A percentile compares a stretch with the other conserved stretches of the same genome.
Evolutionary conservation across 139 green algal genomes (phyloP).

Genomic region (Ostreobium quekettii): DNA sequence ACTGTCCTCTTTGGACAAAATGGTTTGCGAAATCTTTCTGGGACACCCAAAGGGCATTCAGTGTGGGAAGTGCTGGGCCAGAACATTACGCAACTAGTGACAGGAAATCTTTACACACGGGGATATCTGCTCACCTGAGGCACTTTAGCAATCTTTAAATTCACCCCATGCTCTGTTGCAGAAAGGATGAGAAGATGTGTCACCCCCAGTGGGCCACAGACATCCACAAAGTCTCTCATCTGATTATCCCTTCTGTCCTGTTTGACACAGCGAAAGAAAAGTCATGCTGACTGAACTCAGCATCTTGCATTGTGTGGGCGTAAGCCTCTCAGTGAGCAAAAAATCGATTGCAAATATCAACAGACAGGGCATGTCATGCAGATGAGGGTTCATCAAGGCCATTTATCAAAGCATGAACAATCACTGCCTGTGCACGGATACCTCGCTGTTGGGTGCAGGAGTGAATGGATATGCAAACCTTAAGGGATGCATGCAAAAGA

Average conservation of each 20-base stretch:
- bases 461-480: not conserved
- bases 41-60: too few relatives aligned
- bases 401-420: not conserved
- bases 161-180: conserved; percentile 67
- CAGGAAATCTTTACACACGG: too few relatives aligned
- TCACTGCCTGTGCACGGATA: not conserved
- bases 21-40: too few relatives aligned
- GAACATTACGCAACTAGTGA: too few relatives aligned
- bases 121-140: conserved; percentile 48
- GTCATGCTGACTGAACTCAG: conserved; percentile 39
- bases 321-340: conserved; percentile 13
- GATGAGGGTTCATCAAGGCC: not conserved
- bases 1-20: too few relatives aligned
- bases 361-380: not conserved
- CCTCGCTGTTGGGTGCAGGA: not conserved
- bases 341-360: not conserved
- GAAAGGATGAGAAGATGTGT: conserved; percentile 92
- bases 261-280: conserved; percentile 20
- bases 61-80: too few relatives aligned
- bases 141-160: conserved; percentile 80
- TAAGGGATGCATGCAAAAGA: not conserved
- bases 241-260: conserved; percentile 49
- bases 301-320: not conserved
- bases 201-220: conserved; percentile 89
- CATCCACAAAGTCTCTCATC: conserved; percentile 93